Evolutionary conservation across 1,139 yeast genomes (phyloP), one percentile per base, ranked within the genome.

Genomic region (Yamadazyma epiphylla): DNA sequence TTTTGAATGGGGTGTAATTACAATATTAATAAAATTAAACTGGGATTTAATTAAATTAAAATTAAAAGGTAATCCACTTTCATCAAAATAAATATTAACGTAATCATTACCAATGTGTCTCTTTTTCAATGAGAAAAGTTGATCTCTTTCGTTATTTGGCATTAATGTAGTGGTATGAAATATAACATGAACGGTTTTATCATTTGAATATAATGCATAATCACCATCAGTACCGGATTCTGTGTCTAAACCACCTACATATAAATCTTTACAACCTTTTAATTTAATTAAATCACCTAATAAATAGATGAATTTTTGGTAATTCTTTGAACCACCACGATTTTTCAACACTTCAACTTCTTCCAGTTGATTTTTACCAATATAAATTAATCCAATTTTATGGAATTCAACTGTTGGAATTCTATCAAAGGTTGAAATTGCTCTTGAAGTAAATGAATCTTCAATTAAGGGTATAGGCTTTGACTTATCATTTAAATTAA

Each of bases 31-130:
- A 53, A 86, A 86, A 45, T 83, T 86, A 64, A 87, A 87, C 55
- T 87, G 95, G 11, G 88, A 75, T 49, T 75, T 73, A 39, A 87
- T 77, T 24, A 79, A 55, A 43, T 83, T 83, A 58, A 84, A 83
- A 41, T 81, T 74, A 56, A 83, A 84, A 5, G 78, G 75, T 9
- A 60, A 53, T 4, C 66, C 71, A 10, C 88, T 77, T 43, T 86
- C 95, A 49, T 86, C 87, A 56, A 76, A 87, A 51, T 72, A 86
- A 25, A 86, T 75, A 48, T 83, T 84, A 32, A 87, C 94, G 51
- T 79, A 80, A 51, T 86, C 76, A 57, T 87, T 87, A 4, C 96
- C 96, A 42, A 87, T 82, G 49, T 87, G 96, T 33, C 91, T 60
- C 53, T 87, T 87, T 53, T 86, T 87, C 49, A 70, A 55, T 12